These are phyloP conservation scores for Albifimbria verrucaria DNA, from an alignment of 2,329 filamentous ascomycete genomes.

Conservation along the genomic window DNA sequence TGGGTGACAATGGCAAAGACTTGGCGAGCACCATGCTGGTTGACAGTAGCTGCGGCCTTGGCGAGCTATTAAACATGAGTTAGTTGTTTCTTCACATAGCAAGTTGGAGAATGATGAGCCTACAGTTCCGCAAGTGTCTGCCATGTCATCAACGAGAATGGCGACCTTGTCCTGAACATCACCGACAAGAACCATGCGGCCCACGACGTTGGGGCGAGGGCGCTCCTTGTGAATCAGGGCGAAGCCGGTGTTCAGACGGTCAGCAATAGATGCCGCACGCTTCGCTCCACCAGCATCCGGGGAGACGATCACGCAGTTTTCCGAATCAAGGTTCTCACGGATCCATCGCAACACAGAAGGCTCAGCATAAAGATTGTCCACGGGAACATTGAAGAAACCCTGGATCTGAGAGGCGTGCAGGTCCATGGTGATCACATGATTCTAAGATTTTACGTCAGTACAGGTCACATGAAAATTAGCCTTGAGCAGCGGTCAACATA, in stretches of 20 bases:
- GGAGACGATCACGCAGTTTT: conserved; percentile 89
- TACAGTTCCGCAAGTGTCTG: conserved; percentile 84
- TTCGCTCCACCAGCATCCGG: conserved; percentile 95
- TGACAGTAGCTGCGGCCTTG: conserved; percentile 87
- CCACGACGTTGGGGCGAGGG: conserved; percentile 79
- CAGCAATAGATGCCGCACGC: conserved; percentile 88
- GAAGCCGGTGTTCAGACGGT: conserved; percentile 85
- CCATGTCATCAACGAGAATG: conserved; percentile 97
- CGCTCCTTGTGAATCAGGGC: conserved; percentile 97
- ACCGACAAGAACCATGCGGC: conserved; percentile 90
- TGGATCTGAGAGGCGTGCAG: conserved; percentile 91
- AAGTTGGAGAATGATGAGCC: conserved; percentile 5
- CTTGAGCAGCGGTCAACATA: conserved; percentile 17
- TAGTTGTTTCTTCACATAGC: conserved; percentile 9
- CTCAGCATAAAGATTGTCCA: conserved; percentile 84
- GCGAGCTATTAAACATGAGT: conserved; percentile 36
- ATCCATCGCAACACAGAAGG: conserved; percentile 92
- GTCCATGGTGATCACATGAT: conserved; percentile 85
- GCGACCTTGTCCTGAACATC: conserved; percentile 88
- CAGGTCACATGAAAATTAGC: neutral
- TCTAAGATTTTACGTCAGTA: conserved; percentile 21
- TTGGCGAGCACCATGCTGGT: conserved; percentile 79
- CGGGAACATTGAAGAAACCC: conserved; percentile 85
- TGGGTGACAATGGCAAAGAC: conserved; percentile 96
- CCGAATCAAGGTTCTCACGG: conserved; percentile 73